Conservation (phyloP, 805 yeast species). For the Cyberlindnera meyerae region DNA sequence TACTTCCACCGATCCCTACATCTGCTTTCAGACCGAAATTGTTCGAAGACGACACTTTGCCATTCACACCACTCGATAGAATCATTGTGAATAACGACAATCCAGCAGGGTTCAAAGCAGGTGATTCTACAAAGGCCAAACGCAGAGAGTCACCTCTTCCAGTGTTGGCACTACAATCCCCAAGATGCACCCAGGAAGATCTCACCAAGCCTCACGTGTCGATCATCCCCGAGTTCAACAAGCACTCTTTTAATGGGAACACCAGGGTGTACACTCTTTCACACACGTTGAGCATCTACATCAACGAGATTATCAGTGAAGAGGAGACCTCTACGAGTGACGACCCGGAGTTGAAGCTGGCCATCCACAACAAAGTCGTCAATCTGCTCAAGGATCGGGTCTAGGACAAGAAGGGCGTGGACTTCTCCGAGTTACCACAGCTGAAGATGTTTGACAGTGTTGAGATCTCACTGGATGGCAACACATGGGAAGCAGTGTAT, state of each 20-base stretch:
- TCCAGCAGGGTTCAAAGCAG: constrained; percentile 18
- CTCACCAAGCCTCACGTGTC: constrained; percentile 18
- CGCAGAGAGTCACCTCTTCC: no score
- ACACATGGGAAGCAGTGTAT: constrained; percentile 35
- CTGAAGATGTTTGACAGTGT: constrained; percentile 38
- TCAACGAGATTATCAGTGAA: constrained; percentile 12
- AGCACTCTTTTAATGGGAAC: constrained; percentile 16
- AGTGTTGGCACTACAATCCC: no score
- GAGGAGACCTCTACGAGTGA: constrained; percentile 1
- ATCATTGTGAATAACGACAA: constrained; percentile 14
- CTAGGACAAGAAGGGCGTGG: constrained; percentile 11
- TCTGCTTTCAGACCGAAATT: constrained; percentile 16
- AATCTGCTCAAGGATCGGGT: constrained; percentile 1
- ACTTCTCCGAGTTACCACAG: constrained; percentile 21
- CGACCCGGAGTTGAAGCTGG: constrained; percentile 7
- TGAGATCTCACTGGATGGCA: constrained; percentile 39
- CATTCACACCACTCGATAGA: constrained; percentile 23
- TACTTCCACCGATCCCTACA: constrained; percentile 12
- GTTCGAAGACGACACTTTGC: constrained; percentile 5
- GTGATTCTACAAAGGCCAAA: no score
- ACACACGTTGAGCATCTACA: constrained; percentile 20
- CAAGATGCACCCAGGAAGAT: constrained; percentile 12
- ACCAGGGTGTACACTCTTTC: constrained; percentile 6
- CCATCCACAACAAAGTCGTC: constrained; percentile 16
- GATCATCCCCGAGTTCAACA: constrained; percentile 21